phyloP scores from a whole-genome alignment of 176 grass and related monocot species.

The Triticum turgidum region DNA sequence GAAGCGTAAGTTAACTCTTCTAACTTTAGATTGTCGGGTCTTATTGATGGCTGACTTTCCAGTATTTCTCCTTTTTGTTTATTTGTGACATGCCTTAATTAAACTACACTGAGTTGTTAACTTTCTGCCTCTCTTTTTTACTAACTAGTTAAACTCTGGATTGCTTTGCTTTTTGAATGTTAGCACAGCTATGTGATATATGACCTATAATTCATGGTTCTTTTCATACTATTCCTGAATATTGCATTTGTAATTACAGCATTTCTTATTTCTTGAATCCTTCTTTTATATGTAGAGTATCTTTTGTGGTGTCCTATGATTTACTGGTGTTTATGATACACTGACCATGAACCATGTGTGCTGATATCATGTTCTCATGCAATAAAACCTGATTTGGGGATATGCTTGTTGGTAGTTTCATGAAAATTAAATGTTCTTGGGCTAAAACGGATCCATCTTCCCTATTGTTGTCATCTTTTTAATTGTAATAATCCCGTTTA shows the following conservation, averaged over 20 bases:
- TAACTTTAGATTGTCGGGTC: neutral
- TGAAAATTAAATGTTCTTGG: neutral
- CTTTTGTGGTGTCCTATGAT: neutral
- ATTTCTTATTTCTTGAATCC: neutral
- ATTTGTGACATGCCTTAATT: neutral
- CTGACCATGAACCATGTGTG: neutral
- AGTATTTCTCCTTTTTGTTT: constrained; percentile 3
- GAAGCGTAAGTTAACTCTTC: constrained; percentile 46
- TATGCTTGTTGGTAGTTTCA: constrained; percentile 6
- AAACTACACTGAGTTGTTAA: neutral
- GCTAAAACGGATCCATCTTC: neutral
- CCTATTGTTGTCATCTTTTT: neutral
- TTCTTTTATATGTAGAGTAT: neutral
- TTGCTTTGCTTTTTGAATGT: neutral
- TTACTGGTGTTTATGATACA: neutral
- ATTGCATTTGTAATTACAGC: neutral
- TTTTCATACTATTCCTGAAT: neutral
- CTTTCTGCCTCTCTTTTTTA: neutral
- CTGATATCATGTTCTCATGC: neutral
- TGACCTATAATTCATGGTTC: neutral
- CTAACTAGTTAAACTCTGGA: neutral
- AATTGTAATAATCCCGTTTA: neutral
- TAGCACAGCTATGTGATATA: neutral
- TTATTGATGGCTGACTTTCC: constrained; percentile 1
- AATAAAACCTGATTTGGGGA: constrained; percentile 6